phyloP scores from a whole-genome alignment of 768 basidiomycete species.

The Amanita brunnescens region DNA sequence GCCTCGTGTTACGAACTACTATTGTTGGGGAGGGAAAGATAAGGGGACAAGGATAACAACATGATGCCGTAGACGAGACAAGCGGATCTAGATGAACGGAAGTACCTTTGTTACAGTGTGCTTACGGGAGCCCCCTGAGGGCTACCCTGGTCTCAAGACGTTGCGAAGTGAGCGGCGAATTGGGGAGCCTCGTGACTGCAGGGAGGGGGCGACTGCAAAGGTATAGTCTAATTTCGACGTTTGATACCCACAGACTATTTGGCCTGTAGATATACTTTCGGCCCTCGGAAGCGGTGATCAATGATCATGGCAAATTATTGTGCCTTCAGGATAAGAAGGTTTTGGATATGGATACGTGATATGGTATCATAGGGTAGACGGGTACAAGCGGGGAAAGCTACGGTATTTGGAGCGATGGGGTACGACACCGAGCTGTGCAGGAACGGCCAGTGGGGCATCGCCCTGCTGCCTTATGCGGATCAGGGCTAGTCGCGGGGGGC shows the following conservation, averaged over 20 bases:
- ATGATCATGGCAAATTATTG: not conserved
- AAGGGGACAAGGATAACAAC: not conserved
- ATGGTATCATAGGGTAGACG: not conserved
- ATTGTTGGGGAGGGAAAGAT: not conserved
- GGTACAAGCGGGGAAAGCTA: not conserved
- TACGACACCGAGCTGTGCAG: too few relatives aligned
- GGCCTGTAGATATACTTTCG: not conserved
- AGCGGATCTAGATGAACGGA: not conserved
- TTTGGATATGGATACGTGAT: not conserved
- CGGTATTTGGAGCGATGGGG: not conserved
- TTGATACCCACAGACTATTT: conserved; percentile 2
- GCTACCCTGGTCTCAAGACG: conserved; percentile 1
- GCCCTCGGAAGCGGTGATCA: not conserved
- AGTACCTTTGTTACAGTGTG: not conserved
- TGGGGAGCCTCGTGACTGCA: not conserved
- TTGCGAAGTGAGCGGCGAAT: not conserved
- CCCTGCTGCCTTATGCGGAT: too few relatives aligned
- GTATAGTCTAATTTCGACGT: not conserved
- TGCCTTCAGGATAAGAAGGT: not conserved
- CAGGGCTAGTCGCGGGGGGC: too few relatives aligned
- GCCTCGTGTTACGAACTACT: not conserved
- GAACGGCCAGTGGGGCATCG: too few relatives aligned
- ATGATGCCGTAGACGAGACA: not conserved
- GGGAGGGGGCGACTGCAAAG: not conserved
- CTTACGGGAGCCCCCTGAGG: not conserved